Percentiles rank a stretch among this genome's conserved stretches.
phyloP scores from a whole-genome alignment of 768 basidiomycete genomes.

The Pulveroboletus sp. region DNA sequence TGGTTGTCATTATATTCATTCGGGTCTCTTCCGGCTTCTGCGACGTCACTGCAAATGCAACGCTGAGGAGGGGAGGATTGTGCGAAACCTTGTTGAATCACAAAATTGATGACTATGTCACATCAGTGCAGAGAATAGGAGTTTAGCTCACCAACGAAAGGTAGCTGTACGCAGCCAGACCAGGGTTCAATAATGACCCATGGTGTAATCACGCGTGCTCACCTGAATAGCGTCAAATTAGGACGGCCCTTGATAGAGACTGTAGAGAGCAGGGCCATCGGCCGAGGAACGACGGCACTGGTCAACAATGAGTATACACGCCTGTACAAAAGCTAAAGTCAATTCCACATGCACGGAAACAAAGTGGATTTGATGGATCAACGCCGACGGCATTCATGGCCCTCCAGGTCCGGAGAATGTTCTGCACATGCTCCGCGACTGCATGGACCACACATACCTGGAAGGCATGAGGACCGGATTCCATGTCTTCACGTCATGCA shows the following conservation, averaged over 20 bases:
- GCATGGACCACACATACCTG: constrained; percentile 22
- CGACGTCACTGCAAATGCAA: constrained; percentile 50
- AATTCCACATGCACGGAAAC: constrained; percentile 16
- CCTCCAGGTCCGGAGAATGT: background rate
- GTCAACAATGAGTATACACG: constrained; percentile 48
- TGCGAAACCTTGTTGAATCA: constrained; percentile 40
- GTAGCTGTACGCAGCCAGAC: constrained; percentile 35
- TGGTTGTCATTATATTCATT: constrained; percentile 58
- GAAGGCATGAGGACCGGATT: constrained; percentile 33
- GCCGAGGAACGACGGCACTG: constrained; percentile 58
- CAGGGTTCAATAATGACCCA: constrained; percentile 7
- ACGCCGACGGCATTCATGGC: background rate
- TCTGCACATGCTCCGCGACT: constrained; percentile 1
- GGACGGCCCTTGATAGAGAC: constrained; percentile 44
- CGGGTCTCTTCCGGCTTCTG: constrained; percentile 55
- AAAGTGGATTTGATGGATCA: constrained; percentile 15
- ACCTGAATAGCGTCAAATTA: constrained; percentile 70
- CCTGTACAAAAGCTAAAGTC: constrained; percentile 23
- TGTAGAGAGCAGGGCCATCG: constrained; percentile 58
- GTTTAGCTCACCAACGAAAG: constrained; percentile 52
- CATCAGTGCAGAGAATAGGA: constrained; percentile 12
- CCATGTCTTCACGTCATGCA: constrained; percentile 39
- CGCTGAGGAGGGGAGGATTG: constrained; percentile 61
- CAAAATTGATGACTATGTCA: constrained; percentile 8
- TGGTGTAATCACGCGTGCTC: constrained; percentile 15